Base-by-base conservation (phyloP, 2,329 filamentous ascomycete species). In the Aspergillus fijiensis region DNA sequence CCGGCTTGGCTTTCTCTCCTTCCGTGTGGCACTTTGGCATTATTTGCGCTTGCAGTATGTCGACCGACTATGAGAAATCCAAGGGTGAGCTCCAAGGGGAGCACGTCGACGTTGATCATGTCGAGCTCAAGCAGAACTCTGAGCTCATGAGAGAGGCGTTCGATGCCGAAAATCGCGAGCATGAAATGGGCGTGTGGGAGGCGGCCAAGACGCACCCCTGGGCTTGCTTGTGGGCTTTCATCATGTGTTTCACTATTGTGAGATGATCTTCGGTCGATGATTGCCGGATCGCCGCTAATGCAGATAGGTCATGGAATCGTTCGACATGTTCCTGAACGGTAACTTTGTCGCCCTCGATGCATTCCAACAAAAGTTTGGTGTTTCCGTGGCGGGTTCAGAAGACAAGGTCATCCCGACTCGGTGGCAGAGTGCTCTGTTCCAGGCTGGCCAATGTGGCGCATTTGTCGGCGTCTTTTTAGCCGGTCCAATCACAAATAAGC, bases 401-500 rank as follows among this genome's bases (percentile, higher is more conserved):
- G 58, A 63, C 1, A 70, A 42, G 0, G 66, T 70, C 12, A 79
- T 81, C 23, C 72, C 74, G 25, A 80, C 77, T 14, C 69, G 70
- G 51, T 81, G 80, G 79, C 84, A 87, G 69, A 84, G 80, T 58
- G 82, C 85, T 0, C 80, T 88, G 16, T 82, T 84, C 65, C 75
- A 80, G 59, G 77, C 77, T 48, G 85, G 85, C 2, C 85, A 81
- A 59, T 73, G 85, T 57, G 85, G 85, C 73, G 85, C 85, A 14
- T 77, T 88, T 47, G 80, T 87, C 59, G 85, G 85, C 56, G 84
- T 86, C 58, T 83, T 82, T 65, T 62, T 87, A 45, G 84, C 85
- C 45, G 85, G 85, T 50, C 85, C 85, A n/a, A 69, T 88, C 54
- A 87, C 85, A 65, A 86, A 78, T 70, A 64, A 74, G 2, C 78